Evolutionary conservation across 176 grass and related monocot species (phyloP).

Genomic region (Elaeis guineensis): DNA sequence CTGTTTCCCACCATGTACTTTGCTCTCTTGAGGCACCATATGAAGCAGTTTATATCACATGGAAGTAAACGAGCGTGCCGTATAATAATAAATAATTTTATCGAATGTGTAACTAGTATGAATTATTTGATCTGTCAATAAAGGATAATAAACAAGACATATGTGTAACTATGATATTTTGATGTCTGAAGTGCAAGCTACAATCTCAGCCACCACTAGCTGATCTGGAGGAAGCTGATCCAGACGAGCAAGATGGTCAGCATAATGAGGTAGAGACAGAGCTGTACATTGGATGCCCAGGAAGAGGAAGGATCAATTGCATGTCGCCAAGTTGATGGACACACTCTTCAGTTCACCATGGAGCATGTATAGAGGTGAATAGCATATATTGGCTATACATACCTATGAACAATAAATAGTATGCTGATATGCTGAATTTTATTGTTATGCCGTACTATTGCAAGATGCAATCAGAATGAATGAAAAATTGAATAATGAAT

Average conservation of each 20-base stretch:
- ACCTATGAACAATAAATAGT: neutral
- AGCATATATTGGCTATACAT: neutral
- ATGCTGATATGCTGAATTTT: neutral
- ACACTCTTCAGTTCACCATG: neutral
- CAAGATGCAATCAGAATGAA: too few species aligned
- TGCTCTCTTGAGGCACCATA: neutral
- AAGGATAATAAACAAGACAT: too few species aligned
- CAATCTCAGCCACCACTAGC: neutral
- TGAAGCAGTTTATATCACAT: neutral
- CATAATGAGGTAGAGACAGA: constrained; percentile 32
- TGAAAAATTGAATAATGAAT: too few species aligned
- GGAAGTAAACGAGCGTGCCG: neutral
- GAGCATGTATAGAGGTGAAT: neutral
- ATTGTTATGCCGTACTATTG: neutral
- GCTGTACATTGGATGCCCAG: constrained; percentile 32
- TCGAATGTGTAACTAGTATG: neutral
- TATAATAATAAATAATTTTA: too few species aligned
- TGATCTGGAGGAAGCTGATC: neutral
- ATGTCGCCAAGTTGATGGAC: neutral
- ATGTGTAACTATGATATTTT: neutral
- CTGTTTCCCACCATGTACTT: neutral
- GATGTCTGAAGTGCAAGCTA: neutral
- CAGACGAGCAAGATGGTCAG: neutral
- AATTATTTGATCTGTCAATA: neutral
- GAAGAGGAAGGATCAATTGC: neutral